Base-by-base conservation (phyloP, 495 filamentous ascomycete species). In the Massariosphaeria phaeospora region DNA sequence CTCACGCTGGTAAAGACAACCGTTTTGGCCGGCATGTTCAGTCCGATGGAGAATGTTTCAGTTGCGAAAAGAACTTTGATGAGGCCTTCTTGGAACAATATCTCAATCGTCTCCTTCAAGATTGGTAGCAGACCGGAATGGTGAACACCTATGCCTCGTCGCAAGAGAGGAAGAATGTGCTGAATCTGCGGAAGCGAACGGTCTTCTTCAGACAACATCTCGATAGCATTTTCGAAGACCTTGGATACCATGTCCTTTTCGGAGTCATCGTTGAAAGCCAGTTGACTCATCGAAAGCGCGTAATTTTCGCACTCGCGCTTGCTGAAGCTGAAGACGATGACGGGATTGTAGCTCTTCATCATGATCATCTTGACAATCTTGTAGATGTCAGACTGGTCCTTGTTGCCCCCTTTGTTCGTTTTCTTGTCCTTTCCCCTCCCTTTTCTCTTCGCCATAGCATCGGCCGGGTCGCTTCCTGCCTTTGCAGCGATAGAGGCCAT, bases 331-430 rank as follows among this genome's bases (percentile, higher is more conserved):
- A 98, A 98, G 34, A 98, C 90, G 64, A 98, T 98, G 62, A 97
- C 94, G 0, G 93, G 93, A 62, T 97, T 96, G 69, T 89, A 89
- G 61, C 84, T 90, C 71, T 89, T 93, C 67, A 88, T 75, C 86
- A 98, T 95, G 60, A 96, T 95, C 94, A 97, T 97, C 66, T 84
- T 87, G 43, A 97, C 87, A 58, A 98, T 93, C 74, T 96, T 96
- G 73, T 87, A 91, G 50, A 98, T 95, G 69, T 98, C 93, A 2
- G 81, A 83, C 8, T 79, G 79, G 29, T 79, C 73, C 35, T 80
- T 79, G 36, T 83, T 81, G 17, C 86, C 86, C 21, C 93, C 91
- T 69, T 90, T 96, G 70, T 91, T 90, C 6, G 83, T 73, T 65
- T 84, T 89, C 76, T 93, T 95, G 63, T 96, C 83, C 68, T 89